Evolutionary conservation across 495 filamentous ascomycete genomes (phyloP), one percentile per base, ranked within the genome.

Genomic region (Lasiosphaeria miniovina): DNA sequence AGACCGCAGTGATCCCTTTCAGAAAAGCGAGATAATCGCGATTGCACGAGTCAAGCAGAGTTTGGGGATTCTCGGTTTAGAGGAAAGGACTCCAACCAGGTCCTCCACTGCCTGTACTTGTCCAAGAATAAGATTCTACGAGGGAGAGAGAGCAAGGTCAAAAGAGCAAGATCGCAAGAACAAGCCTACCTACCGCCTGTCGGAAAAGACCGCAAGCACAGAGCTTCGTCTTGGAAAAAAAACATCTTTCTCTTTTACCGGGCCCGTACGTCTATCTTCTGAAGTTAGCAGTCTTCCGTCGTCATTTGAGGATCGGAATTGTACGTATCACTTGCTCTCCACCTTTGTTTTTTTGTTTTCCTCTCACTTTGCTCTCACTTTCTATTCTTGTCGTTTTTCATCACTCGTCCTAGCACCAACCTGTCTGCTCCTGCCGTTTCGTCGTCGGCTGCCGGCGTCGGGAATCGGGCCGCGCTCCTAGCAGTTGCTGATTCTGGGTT

Each of bases 251-350:
- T 66, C 61, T 65, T 62, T 61, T 57, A 64, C 49, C 40, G 49
- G 55, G 57, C 49, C 40, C 38, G 36, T 32, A 57, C 59, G 38
- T 54, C 57, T 59, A 41, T 64, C 54, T 57, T 62, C 49, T 59
- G 53, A 52, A 54, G 40, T 65, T 54, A 55, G 52, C 55, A 60
- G 53, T 59, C 61, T 61, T 68, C 61, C 57, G 45, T 55, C 59
- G 36, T 64, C 56, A 61, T 54, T 61, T 56, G 55, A 54, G 60
- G 67, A 68, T 65, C 62, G 69, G 68, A 72, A 62, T 72, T 24
- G 69, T 72, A 72, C 69, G 69, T 72, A 68, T 68, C 38, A 65
- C 54, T 61, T 53, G 52, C 63, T 65, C 52, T 61, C 62, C 63
- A 55, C 40, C n/a, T 61, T 35, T 60, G 43, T 64, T 41, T 58